Evolutionary conservation across 305 asterid species (phyloP), one percentile per base, ranked within the genome.

Genomic region (Andrographis paniculata): DNA sequence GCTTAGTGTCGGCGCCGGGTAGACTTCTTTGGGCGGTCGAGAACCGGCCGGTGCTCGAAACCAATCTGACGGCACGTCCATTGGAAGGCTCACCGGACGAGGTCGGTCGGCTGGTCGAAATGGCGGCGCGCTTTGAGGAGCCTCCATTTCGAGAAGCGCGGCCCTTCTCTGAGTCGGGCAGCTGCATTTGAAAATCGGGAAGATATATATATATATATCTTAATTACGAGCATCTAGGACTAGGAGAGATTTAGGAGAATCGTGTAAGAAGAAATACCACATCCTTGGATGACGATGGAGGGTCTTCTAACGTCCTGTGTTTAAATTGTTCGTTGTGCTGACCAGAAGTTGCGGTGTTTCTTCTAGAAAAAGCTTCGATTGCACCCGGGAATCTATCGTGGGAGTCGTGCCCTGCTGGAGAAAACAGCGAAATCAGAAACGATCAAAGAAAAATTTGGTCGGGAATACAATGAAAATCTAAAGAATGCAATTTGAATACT

Each of bases 1-100:
- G 75, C 62, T 80, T 91, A 56, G 88, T 66, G 52, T 86, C 94
- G 5, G 69, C 66, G 9, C 92, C 94, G 14, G 99, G 81, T 24
- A 80, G 99, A 21, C 74, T 23, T 73, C 89, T 83, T 41, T 80
- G 92, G 28, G 95, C 63, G 39, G 89, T 66, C 9, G 94, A 82
- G 14, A 71, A 20, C 1, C 92, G 91, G 14, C 79, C 93, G 31
- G 72, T 65, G 62, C 89, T 63, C 9, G 91, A 74, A 31, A 82
- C 88, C 20, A 69, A 66, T 44, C 95, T 69, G 60, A 71, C 66
- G 20, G 67, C 61, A 14, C 88, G 89, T 31, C 58, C 79, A 22
- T 85, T 92, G 22, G 61, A 62, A 48, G 82, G 89, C 65, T 83
- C 99, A 1, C 87, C 89, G 0, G 96, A 80, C 23, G 95, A 83